Conservation (phyloP, 2,329 filamentous ascomycete genomes). For the Hypomyces rosellus region DNA sequence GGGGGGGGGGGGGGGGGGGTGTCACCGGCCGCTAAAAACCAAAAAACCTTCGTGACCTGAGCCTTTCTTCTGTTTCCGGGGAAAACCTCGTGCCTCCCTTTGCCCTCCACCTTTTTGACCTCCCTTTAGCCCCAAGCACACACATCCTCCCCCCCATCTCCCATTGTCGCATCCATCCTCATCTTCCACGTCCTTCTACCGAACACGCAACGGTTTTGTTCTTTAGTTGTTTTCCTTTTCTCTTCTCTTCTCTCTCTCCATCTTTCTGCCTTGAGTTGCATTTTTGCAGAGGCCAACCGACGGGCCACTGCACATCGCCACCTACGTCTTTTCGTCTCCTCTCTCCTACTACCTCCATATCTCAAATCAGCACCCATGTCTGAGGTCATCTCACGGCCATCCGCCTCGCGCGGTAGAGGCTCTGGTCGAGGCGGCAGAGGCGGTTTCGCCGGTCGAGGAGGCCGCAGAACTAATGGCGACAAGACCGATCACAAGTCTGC, state of each 20-base stretch:
- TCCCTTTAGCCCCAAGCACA: constrained; percentile 16
- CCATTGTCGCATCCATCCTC: background rate
- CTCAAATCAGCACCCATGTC: constrained; percentile 64
- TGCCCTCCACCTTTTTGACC: constrained; percentile 19
- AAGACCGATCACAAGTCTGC: constrained; percentile 48
- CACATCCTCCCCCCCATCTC: constrained; percentile 6
- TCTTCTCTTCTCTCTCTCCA: constrained; percentile 23
- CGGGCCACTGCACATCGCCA: constrained; percentile 22
- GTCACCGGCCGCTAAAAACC: constrained; percentile 28
- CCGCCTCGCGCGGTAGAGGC: constrained; percentile 82
- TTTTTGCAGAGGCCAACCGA: constrained; percentile 33
- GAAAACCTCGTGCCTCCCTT: constrained; percentile 32
- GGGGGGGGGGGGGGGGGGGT: constrained; percentile 19
- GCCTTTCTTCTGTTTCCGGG: constrained; percentile 30
- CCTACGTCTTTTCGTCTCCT: background rate
- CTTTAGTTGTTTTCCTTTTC: constrained; percentile 23
- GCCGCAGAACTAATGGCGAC: constrained; percentile 72
- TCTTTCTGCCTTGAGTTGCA: constrained; percentile 25
- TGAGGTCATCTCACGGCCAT: constrained; percentile 81
- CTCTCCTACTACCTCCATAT: constrained; percentile 26
- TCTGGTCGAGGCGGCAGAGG: constrained; percentile 79
- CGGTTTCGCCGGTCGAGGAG: constrained; percentile 65
- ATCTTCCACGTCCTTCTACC: constrained; percentile 19
- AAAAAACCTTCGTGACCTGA: constrained; percentile 33
- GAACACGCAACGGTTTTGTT: constrained; percentile 21